Percentiles rank a stretch among this genome's conserved stretches.
These are phyloP conservation scores for Kodamaea fukazawae DNA, from an alignment of 805 yeast species.

Conservation along the genomic window DNA sequence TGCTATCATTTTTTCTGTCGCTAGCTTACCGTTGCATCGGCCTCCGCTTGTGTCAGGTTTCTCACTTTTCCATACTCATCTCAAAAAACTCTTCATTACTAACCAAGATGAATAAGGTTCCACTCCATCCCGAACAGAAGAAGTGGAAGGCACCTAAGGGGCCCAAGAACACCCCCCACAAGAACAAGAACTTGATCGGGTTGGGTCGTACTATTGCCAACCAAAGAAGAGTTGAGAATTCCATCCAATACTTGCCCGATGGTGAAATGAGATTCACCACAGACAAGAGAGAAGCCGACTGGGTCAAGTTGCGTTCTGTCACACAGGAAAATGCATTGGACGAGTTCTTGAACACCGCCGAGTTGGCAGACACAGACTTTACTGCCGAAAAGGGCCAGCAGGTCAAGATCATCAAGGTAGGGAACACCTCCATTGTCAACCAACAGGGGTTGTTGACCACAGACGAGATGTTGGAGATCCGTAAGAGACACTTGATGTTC, in stretches of 20 bases:
- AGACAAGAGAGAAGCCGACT: slow-evolving; percentile 74
- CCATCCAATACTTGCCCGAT: slow-evolving; percentile 71
- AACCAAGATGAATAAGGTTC: slow-evolving; percentile 31
- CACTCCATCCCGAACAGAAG: slow-evolving; percentile 49
- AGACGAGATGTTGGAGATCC: slow-evolving; percentile 62
- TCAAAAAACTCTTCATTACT: slow-evolving; percentile 7
- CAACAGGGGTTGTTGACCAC: slow-evolving; percentile 53
- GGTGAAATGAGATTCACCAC: slow-evolving; percentile 90
- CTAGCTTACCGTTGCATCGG: too few species aligned
- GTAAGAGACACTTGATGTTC: slow-evolving; percentile 62
- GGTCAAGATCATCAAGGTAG: slow-evolving; percentile 79
- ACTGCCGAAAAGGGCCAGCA: slow-evolving; percentile 84
- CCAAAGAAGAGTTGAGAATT: slow-evolving; percentile 66
- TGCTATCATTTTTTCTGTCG: too few species aligned
- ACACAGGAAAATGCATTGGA: slow-evolving; percentile 93
- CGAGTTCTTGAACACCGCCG: slow-evolving; percentile 93
- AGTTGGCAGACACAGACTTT: slow-evolving; percentile 92
- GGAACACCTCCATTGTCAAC: slow-evolving; percentile 43
- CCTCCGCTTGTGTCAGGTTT: too few species aligned
- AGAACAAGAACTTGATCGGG: slow-evolving; percentile 80
- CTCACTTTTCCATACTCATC: slow-evolving; percentile 4
- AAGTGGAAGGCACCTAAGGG: slow-evolving; percentile 90
- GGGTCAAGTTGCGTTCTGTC: slow-evolving; percentile 90
- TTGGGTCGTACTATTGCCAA: slow-evolving; percentile 81
- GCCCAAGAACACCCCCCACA: slow-evolving; percentile 84